phyloP scores from a whole-genome alignment of 345 rosid species.

The Physaria fendleri region DNA sequence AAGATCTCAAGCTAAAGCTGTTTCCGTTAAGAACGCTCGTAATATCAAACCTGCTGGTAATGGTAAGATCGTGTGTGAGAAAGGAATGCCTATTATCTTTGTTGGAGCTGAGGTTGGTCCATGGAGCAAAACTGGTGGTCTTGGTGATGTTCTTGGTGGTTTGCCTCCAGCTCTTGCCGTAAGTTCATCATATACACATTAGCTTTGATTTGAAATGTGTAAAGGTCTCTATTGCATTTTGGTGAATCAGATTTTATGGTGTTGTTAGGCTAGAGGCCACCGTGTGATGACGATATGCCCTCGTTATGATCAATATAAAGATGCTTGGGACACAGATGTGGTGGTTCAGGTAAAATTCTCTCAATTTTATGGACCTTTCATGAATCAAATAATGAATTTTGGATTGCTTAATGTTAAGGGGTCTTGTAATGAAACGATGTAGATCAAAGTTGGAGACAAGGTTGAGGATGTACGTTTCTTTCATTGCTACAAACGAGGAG shows the following conservation, averaged over 20 bases:
- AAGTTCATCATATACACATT: slow-evolving; percentile 19
- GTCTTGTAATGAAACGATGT: slow-evolving; percentile 6
- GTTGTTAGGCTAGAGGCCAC: slow-evolving; percentile 71
- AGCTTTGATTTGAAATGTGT: not conserved
- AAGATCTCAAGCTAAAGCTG: slow-evolving; percentile 24
- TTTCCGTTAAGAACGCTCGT: slow-evolving; percentile 22
- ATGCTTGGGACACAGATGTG: slow-evolving; percentile 81
- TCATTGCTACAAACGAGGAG: slow-evolving; percentile 88
- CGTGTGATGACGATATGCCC: slow-evolving; percentile 81
- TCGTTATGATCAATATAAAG: slow-evolving; percentile 86
- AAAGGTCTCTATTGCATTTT: not conserved
- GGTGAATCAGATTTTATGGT: not conserved
- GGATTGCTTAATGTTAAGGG: not conserved
- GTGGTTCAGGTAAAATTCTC: slow-evolving; percentile 37
- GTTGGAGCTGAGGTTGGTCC: slow-evolving; percentile 72
- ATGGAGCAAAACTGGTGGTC: slow-evolving; percentile 96
- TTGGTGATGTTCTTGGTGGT: slow-evolving; percentile 88
- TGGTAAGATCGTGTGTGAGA: slow-evolving; percentile 37
- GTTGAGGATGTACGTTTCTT: slow-evolving; percentile 69
- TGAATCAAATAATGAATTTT: not conserved
- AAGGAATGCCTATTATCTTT: slow-evolving; percentile 53
- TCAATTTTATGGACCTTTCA: not conserved
- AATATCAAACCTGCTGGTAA: slow-evolving; percentile 17
- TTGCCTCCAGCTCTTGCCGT: slow-evolving; percentile 82
- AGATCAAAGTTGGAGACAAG: slow-evolving; percentile 55